These are phyloP conservation scores for Prosopis cineraria DNA, from an alignment of 306 rosid species.

Conservation along the genomic window DNA sequence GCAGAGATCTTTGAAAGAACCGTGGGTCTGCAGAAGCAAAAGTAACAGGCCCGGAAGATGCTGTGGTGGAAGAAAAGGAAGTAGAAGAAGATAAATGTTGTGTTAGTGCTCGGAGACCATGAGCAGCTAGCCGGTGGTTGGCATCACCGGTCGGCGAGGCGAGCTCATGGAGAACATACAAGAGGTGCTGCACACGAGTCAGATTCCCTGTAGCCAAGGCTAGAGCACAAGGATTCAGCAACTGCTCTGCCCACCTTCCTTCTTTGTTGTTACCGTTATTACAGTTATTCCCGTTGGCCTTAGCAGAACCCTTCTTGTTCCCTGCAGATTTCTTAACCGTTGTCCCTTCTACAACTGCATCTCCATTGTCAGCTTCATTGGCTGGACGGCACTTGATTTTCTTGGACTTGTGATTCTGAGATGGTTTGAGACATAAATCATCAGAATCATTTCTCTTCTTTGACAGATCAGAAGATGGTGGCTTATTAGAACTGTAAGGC, in stretches of 20 bases:
- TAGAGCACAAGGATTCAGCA: slow-evolving; percentile 81
- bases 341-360: slow-evolving; percentile 35
- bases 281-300: slow-evolving; percentile 59
- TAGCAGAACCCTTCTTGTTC: slow-evolving; percentile 53
- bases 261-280: slow-evolving; percentile 69
- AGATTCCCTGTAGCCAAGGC: slow-evolving; percentile 62
- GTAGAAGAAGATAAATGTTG: slow-evolving; percentile 54
- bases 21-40: slow-evolving; percentile 70
- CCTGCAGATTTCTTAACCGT: slow-evolving; percentile 52
- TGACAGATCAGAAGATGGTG: slow-evolving; percentile 47
- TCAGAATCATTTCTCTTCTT: slow-evolving; percentile 63
- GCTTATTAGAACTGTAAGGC: slow-evolving; percentile 34
- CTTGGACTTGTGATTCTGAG: slow-evolving; percentile 44
- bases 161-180: slow-evolving; percentile 85
- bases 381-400: slow-evolving; percentile 40
- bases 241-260: slow-evolving; percentile 97
- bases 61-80: slow-evolving; percentile 27
- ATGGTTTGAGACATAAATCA: slow-evolving; percentile 36
- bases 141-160: slow-evolving; percentile 79
- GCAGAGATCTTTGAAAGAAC: slow-evolving; percentile 66
- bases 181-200: slow-evolving; percentile 78
- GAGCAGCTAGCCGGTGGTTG: slow-evolving; percentile 77
- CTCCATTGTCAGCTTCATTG: slow-evolving; percentile 46
- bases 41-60: slow-evolving; percentile 41
- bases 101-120: slow-evolving; percentile 68